Base-by-base conservation (phyloP, 208 protist species). In the Acanthamoeba triangularis region DNA sequence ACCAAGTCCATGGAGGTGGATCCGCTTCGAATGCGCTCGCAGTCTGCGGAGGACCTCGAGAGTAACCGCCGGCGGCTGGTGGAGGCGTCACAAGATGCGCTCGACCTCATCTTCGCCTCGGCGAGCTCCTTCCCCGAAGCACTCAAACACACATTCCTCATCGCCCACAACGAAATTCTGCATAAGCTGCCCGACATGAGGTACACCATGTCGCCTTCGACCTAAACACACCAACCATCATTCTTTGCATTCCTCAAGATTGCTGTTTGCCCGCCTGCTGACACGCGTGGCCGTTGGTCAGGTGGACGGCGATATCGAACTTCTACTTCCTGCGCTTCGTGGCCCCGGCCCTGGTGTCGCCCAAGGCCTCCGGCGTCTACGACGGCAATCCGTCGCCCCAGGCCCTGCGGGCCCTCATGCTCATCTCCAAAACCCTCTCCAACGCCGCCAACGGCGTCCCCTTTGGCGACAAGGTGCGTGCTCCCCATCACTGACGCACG, bases 311-410 rank as follows among this genome's bases (percentile, higher is more conserved):
- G 44, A 78, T 94, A 20, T 80, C 63, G 3, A 94, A 94, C 47
- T 94, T 94, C 72, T 94, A 94, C 80, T 94, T 94, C 30, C 63
- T 94, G 30, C 90, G 90, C 23, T 94, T 94, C 47, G 52, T 94
- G 28, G 90, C 90, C 0, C 90, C 90, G 44, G 90, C 90, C 23
- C 90, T 94, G 8, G 90, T 94, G 11, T 94, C 90, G n/a, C 90
- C 90, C 33, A 74, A 72, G 30, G 90, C 90, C 28, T 94, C 52
- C 14, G 90, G 90, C 90, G 20, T 94, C 41, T 61, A 65, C 33
- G 56, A 72, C 16, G 90, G 90, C 52, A 80, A 94, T 25, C 90
- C 90, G 44, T 65, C 44, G 25, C 67, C 65, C 28, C 56, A 78
- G 44, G 59, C 90, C 23, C 44, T 94, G 63, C 90, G 90, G 5